Evolutionary conservation across 306 rosid species (phyloP).

Genomic region (Citrullus amarus): DNA sequence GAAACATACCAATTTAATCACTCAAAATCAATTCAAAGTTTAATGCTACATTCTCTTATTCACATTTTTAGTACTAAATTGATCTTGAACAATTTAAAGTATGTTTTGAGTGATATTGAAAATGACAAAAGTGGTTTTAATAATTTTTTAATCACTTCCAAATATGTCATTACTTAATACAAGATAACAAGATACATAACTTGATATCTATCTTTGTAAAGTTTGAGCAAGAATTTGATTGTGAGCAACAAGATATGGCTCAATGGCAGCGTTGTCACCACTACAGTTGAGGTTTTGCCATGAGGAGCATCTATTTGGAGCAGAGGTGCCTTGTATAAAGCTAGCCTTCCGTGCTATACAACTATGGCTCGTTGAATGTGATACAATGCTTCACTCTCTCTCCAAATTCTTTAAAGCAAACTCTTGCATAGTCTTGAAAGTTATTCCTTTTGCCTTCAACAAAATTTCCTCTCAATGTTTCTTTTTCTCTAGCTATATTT

Average conservation of each 20-base stretch:
- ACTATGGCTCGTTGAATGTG: constrained; percentile 29
- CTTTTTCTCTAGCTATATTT: background rate
- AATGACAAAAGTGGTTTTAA: too few species aligned
- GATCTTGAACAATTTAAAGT: too few species aligned
- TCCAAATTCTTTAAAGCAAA: constrained; percentile 32
- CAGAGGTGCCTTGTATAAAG: background rate
- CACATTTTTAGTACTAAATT: too few species aligned
- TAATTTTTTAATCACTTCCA: too few species aligned
- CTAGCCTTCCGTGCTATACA: constrained; percentile 18
- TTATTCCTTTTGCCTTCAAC: constrained; percentile 8
- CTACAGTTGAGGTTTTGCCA: constrained; percentile 39
- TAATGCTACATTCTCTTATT: too few species aligned
- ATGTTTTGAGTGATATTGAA: too few species aligned
- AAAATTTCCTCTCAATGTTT: too few species aligned
- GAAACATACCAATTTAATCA: too few species aligned
- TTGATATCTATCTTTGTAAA: constrained; percentile 44
- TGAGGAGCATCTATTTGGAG: constrained; percentile 29
- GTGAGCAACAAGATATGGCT: constrained; percentile 53
- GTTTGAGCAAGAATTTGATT: constrained; percentile 34
- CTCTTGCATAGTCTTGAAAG: constrained; percentile 20
- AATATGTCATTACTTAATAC: too few species aligned
- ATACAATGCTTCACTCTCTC: constrained; percentile 34
- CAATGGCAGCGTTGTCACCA: constrained; percentile 48
- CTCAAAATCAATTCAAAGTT: too few species aligned
- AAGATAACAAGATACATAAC: constrained; percentile 3